These are phyloP conservation scores for Phytophthora macrochlamydospora DNA, from an alignment of 352 stramenopile species.

Conservation along the genomic window DNA sequence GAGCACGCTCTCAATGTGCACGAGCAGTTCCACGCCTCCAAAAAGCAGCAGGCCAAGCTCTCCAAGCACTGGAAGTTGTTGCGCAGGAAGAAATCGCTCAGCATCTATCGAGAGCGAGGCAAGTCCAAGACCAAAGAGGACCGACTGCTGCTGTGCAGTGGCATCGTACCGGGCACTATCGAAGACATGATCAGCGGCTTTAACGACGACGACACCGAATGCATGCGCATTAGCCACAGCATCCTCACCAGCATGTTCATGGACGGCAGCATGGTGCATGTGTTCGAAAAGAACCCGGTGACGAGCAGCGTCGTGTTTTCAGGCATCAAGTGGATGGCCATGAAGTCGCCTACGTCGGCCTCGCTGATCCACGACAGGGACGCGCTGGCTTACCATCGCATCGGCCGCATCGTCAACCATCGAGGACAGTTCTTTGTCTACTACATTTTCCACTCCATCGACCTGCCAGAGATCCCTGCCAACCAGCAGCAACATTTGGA, in stretches of 20 bases:
- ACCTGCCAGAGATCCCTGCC: conserved; percentile 54
- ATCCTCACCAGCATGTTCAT: conserved; percentile 58
- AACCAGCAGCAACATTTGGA: conserved; percentile 36
- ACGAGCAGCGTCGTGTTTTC: conserved; percentile 60
- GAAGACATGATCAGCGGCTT: conserved; percentile 59
- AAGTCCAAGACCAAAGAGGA: conserved; percentile 14
- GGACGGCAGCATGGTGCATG: conserved; percentile 59
- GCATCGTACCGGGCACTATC: conserved; percentile 57
- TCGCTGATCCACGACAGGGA: conserved; percentile 64
- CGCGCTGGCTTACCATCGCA: conserved; percentile 57
- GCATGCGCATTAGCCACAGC: conserved; percentile 46
- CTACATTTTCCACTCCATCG: conserved; percentile 62
- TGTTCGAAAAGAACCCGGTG: conserved; percentile 55
- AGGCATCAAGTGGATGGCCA: conserved; percentile 67
- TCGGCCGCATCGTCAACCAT: conserved; percentile 65
- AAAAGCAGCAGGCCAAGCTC: conserved; percentile 17
- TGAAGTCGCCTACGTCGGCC: conserved; percentile 40
- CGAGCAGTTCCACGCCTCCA: conserved; percentile 55
- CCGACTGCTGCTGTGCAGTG: conserved; percentile 45
- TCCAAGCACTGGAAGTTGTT: conserved; percentile 63
- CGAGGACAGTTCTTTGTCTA: conserved; percentile 65
- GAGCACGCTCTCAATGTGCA: conserved; percentile 57
- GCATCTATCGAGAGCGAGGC: conserved; percentile 53
- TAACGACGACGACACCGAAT: conserved; percentile 62
- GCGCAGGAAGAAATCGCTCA: conserved; percentile 58